Base-by-base conservation (phyloP, 192 early-diverging fungal species). In the Helicostylum pulchrum region DNA sequence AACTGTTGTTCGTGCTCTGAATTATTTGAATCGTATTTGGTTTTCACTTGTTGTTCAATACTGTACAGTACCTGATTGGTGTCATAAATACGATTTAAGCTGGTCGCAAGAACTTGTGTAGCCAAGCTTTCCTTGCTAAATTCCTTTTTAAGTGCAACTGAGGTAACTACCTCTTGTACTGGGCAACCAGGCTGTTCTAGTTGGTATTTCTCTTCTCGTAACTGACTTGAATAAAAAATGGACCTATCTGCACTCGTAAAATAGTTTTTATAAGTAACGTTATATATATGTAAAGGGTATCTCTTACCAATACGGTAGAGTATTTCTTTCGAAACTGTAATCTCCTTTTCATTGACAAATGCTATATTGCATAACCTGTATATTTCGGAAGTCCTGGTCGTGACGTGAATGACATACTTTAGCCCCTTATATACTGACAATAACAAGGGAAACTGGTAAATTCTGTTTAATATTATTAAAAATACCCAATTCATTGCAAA, bases 371-470 rank as follows among this genome's bases (percentile, higher is more conserved):
- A 85, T 36, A 85, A 69, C 8, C 81, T 67, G 1, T 78, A 89
- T 61, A 90, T 67, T 49, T 88, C 88, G 0, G 88, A 76, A n/a
- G 85, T 85, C 31, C 75, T 68, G 47, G 82, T 83, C n/a, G 83
- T 21, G 15, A 75, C 56, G 7, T 84, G 76, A 49, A 75, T 65
- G 34, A 85, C 31, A 54, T 65, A 66, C 62, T 90, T 90, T 73
- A 76, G 73, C 32, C 75, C 17, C 55, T 83, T 83, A 61, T 83
- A 88, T 32, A 84, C 17, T 49, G 72, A 71, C 17, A 83, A 65
- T 15, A 88, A 65, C 17, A 77, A 36, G 14, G 78, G 61, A 34
- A 71, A 74, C 52, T 83, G 75, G 46, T 83, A 81, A 26, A 84
- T 75, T 63, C 71, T 78, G 53, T 79, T 77, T 47, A 80, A 66